Base-by-base conservation (phyloP, 2,329 filamentous ascomycete genomes). In the Canariomyces notabilis region DNA sequence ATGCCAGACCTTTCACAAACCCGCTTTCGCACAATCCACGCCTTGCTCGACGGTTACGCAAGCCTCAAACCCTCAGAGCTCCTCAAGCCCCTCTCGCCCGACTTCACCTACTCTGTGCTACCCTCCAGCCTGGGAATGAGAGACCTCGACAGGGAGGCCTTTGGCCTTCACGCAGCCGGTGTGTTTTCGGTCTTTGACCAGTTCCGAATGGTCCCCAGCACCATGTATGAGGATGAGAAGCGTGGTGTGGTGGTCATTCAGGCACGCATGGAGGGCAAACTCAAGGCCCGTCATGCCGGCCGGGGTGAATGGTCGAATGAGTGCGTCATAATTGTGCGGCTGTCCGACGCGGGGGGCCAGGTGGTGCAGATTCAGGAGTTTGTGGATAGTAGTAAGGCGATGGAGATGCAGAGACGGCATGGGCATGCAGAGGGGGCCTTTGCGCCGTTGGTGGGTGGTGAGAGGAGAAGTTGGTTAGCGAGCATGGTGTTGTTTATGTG, bases 171-270 rank as follows among this genome's bases (percentile, higher is more conserved):
- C 55, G 68, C 70, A 1, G 53, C 53, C 1, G 61, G 62, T 32
- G 65, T 73, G 23, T 71, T 71, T 50, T 63, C 60, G 6, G 49
- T 72, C 12, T 73, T 74, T 52, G 57, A 61, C 23, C 51, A 54
- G 7, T 72, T 73, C 50, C 50, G 56, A 7, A 69, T 73, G 65
- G 51, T 63, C 5, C 66, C 69, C 0, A 58, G 62, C 39, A 51
- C 54, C 2, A 58, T 68, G 18, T 59, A 60, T 44, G 62, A 67
- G 26, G 64, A 66, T 35, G 51, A 51, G 12, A 54, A 48, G 2
- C 58, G 58, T 8, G 62, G 64, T 26, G 60, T 62, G 5, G 65
- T 71, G 4, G 60, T 67, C 14, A 61, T 71, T 19, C 60, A 66
- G 42, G 64, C 64, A 0, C 54, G 54, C 12, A 71, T 71, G 67